phyloP scores from a whole-genome alignment of 768 basidiomycete genomes.

The Hydnomerulius pinastri region DNA sequence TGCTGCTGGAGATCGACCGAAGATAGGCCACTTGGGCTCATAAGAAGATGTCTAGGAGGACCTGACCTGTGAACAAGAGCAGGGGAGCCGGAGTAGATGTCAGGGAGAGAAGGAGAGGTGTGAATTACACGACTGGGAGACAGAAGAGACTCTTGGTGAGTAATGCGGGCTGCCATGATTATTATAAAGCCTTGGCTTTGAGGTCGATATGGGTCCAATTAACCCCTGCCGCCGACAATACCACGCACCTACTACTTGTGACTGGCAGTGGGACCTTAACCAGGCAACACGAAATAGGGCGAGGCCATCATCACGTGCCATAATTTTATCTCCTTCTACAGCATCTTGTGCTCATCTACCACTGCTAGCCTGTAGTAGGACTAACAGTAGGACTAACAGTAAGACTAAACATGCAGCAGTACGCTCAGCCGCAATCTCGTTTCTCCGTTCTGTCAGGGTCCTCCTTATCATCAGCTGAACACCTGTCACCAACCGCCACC shows the following conservation, averaged over 20 bases:
- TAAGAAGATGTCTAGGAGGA: conserved; percentile 14
- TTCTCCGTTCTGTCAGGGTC: conserved; percentile 68
- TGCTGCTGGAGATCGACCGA: conserved; percentile 69
- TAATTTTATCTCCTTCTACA: background rate
- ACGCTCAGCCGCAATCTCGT: conserved; percentile 63
- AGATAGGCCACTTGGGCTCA: conserved; percentile 46
- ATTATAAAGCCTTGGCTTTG: background rate
- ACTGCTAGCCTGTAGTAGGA: too few relatives aligned
- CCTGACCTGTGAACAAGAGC: background rate
- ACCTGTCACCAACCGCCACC: conserved; percentile 55
- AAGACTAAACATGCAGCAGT: conserved; percentile 37
- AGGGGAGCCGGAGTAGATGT: conserved; percentile 2
- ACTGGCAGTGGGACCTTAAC: too few relatives aligned
- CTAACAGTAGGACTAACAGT: too few relatives aligned
- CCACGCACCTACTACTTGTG: too few relatives aligned
- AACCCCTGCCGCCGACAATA: too few relatives aligned
- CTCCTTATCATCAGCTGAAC: conserved; percentile 48
- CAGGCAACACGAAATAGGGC: too few relatives aligned
- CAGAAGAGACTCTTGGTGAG: background rate
- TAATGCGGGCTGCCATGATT: conserved; percentile 6
- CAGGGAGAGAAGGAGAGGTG: conserved; percentile 13
- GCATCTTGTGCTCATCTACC: conserved; percentile 4
- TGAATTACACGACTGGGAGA: conserved; percentile 8
- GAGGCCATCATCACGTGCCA: conserved; percentile 2
- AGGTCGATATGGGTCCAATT: background rate